Evolutionary conservation across 768 basidiomycete genomes (phyloP).

Genomic region (Lentinula sp.): DNA sequence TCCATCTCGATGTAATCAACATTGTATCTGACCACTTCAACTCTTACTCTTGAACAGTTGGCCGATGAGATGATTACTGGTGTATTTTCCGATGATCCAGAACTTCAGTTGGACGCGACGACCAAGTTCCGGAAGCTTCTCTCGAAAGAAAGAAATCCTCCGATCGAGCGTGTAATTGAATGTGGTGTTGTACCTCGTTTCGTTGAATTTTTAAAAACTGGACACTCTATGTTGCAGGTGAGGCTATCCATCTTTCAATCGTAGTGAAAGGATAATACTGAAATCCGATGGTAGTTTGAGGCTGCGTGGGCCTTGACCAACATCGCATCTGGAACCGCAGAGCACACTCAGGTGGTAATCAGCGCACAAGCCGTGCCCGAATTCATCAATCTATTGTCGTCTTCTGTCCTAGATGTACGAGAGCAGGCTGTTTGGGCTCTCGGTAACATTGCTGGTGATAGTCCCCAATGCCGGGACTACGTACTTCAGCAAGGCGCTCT

Average conservation of each 20-base stretch:
- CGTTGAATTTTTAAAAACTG: conserved; percentile 84
- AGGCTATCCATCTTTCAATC: conserved; percentile 9
- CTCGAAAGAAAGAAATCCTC: conserved; percentile 99
- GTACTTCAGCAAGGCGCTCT: conserved; percentile 92
- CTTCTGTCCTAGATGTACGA: conserved; percentile 91
- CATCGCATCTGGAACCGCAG: conserved; percentile 96
- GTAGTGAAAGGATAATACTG: neutral
- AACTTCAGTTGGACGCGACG: conserved; percentile 93
- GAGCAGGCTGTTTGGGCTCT: conserved; percentile 99
- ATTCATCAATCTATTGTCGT: conserved; percentile 94
- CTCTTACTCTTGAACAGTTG: conserved; percentile 38
- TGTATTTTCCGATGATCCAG: conserved; percentile 88
- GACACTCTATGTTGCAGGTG: conserved; percentile 83
- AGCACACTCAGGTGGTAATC: conserved; percentile 98
- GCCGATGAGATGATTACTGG: conserved; percentile 90
- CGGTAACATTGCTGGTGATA: conserved; percentile 98
- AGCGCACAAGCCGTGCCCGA: conserved; percentile 90
- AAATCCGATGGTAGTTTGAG: conserved; percentile 61
- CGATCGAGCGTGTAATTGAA: conserved; percentile 96
- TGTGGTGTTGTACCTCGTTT: conserved; percentile 97
- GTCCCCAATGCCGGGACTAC: conserved; percentile 94
- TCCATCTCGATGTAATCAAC: neutral
- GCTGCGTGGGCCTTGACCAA: conserved; percentile 98
- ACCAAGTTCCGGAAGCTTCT: conserved; percentile 98
- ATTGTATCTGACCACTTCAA: neutral